phyloP scores from a whole-genome alignment of 106 monocot genomes.

The Dendrobium huoshanense region DNA sequence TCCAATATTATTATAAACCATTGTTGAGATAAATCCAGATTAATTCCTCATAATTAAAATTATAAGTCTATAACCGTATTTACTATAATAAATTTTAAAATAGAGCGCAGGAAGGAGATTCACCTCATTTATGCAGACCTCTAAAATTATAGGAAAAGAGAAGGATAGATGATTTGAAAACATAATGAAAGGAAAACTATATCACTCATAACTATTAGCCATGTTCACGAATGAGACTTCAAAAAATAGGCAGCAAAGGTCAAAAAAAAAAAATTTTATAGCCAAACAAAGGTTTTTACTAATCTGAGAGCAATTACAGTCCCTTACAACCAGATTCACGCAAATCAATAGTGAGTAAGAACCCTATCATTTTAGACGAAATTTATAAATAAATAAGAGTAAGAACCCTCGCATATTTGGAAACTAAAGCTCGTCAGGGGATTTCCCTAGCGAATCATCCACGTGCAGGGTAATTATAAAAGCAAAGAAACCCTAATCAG shows the following conservation, averaged over 20 bases:
- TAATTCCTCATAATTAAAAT: too few relatives aligned
- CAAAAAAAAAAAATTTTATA: not conserved
- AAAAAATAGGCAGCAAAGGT: not conserved
- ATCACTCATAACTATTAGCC: not conserved
- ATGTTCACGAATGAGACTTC: not conserved
- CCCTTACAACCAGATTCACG: too few relatives aligned
- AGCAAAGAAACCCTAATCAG: not conserved
- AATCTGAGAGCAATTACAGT: not conserved
- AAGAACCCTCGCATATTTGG: not conserved
- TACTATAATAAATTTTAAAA: not conserved
- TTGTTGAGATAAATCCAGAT: too few relatives aligned
- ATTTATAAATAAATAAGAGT: not conserved
- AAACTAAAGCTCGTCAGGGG: not conserved
- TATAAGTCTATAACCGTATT: too few relatives aligned
- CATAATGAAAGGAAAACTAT: not conserved
- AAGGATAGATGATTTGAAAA: not conserved
- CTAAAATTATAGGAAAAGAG: not conserved
- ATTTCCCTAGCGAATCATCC: not conserved
- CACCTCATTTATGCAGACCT: not conserved
- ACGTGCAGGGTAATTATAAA: not conserved
- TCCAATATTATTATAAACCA: too few relatives aligned
- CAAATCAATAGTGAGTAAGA: not conserved
- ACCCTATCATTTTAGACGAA: not conserved
- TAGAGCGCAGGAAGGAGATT: not conserved
- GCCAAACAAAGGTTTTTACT: not conserved